Base-by-base conservation (phyloP, 192 early-diverging fungal genomes). In the Backusella liffmaniae region DNA sequence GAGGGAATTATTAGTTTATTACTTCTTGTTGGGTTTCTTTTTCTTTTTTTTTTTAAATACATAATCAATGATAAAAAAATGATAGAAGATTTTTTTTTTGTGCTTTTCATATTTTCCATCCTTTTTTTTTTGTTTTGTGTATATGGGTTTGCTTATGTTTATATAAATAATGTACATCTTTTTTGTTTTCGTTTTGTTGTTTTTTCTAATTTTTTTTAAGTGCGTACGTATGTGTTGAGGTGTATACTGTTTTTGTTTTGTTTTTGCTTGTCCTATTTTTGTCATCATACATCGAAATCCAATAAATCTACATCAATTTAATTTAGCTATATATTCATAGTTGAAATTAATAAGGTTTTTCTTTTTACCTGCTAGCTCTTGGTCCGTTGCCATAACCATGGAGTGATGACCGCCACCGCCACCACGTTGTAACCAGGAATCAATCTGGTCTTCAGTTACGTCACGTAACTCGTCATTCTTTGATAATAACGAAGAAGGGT, bases 351-450 rank as follows among this genome's bases (percentile, higher is more conserved):
- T 49, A 49, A 49, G 18, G 4, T 49, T 49, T 49, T 49, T 49
- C 12, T 49, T 41, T 12, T 30, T 71, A 71, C 70, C 70, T 71
- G 70, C 70, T 13, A 71, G 41, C 23, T 71, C 70, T 49, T 71
- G 70, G 42, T 71, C 70, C 16, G 70, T 71, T 71, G 70, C 70
- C 70, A 71, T 71, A 32, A 44, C 42, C 26, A 71, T 71, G 0
- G 70, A 44, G 23, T 44, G 41, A n/a, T 41, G 26, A 0, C 42
- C 15, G 49, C 42, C 42, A 1, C 42, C 34, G 1, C 70, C 70
- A 0, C 70, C 70, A 49, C 70, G 70, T n/a, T 71, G 70, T 71
- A 71, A 49, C 70, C 70, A 71, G 7, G 44, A 71, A 49, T 71
- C 70, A 26, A 71, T 71, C 26, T 71, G 70, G 32, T 71, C 70